Conservation (phyloP, 257 asterid species). For the Solanum ahanhuiri region DNA sequence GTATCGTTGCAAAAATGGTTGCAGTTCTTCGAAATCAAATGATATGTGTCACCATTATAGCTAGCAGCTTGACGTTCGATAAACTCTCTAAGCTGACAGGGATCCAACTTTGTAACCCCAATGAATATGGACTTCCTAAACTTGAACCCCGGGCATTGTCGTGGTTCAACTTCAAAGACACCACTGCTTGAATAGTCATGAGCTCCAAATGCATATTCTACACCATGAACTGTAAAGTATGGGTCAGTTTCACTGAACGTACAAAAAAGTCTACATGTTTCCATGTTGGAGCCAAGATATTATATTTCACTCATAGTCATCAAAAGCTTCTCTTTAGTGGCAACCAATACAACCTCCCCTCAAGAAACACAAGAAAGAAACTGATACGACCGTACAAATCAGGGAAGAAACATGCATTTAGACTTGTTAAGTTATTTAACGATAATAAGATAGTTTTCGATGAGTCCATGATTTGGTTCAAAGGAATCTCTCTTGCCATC, state of each 20-base stretch:
- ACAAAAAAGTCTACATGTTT: not conserved
- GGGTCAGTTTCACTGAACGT: no score
- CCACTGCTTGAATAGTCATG: constrained; percentile 10
- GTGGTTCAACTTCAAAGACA: constrained; percentile 10
- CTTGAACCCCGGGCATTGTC: constrained; percentile 39
- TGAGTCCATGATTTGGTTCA: not conserved
- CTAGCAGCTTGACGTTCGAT: constrained; percentile 71
- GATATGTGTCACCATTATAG: constrained; percentile 80
- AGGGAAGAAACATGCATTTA: not conserved
- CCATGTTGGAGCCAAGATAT: not conserved
- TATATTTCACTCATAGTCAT: not conserved
- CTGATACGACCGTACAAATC: not conserved
- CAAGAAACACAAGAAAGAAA: not conserved
- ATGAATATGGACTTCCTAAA: constrained; percentile 71
- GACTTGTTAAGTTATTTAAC: not conserved
- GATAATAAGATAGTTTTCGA: not conserved
- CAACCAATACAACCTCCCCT: not conserved
- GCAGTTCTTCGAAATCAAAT: constrained; percentile 87
- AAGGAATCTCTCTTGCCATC: not conserved
- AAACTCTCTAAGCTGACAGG: constrained; percentile 64
- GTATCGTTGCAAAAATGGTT: constrained; percentile 90
- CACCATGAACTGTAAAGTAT: constrained; percentile 13
- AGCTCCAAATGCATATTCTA: constrained; percentile 13
- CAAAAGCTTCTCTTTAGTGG: not conserved
- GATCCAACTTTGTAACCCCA: constrained; percentile 57